Evolutionary conservation across 164 flowering plant genomes (phyloP).

Genomic region (Sextonia rubra): DNA sequence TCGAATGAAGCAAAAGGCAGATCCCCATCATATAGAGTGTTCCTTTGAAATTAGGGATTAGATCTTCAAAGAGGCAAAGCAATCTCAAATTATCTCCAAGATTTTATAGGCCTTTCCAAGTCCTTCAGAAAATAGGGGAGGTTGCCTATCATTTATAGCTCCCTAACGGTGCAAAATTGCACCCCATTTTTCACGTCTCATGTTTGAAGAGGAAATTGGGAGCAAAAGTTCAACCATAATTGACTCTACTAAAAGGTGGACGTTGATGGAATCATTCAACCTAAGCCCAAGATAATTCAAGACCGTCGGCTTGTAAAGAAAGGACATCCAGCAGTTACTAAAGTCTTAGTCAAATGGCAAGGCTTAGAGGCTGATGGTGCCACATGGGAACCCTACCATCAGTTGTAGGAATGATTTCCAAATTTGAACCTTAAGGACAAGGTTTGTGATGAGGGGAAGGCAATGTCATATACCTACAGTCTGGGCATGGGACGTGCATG

Average conservation of each 20-base stretch:
- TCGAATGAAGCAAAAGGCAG: neutral
- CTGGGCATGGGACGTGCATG: too few relatives aligned
- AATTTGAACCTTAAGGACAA: neutral
- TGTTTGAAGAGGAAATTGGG: neutral
- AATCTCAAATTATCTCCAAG: neutral
- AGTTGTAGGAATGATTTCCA: neutral
- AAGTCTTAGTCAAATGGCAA: neutral
- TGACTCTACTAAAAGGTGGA: neutral
- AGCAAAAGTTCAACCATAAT: neutral
- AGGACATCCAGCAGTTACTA: neutral
- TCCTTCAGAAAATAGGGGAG: neutral
- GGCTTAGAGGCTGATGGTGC: neutral
- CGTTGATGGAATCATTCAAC: neutral
- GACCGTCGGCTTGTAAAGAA: neutral
- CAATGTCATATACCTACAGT: neutral
- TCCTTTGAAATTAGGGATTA: neutral
- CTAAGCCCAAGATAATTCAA: neutral
- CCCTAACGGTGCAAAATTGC: neutral
- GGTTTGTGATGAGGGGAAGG: neutral
- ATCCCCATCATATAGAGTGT: neutral
- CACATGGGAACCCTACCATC: neutral
- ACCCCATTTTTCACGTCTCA: neutral
- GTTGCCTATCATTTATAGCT: slow-evolving; percentile 3
- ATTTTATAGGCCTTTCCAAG: neutral
- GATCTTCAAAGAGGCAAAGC: neutral